Evolutionary conservation across 345 rosid species (phyloP).

Genomic region (Lagerstroemia speciosa): DNA sequence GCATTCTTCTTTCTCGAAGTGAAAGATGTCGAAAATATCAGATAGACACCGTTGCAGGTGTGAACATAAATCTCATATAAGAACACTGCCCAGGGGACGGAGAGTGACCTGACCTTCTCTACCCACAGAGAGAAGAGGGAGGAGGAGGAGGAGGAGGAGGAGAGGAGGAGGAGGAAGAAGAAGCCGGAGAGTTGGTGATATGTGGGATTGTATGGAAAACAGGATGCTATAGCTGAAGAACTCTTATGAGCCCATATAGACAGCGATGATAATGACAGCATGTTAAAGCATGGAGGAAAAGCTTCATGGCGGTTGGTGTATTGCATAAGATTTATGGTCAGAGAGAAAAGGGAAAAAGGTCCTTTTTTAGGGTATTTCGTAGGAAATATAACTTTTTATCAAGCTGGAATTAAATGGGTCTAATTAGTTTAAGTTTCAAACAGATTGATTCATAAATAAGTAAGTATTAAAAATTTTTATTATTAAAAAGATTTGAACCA

Average conservation of each 20-base stretch:
- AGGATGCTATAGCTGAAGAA: background rate
- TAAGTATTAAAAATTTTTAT: no score
- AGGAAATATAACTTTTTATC: no score
- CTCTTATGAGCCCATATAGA: background rate
- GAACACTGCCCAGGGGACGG: no score
- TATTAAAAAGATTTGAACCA: no score
- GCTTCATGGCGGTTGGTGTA: slow-evolving; percentile 6
- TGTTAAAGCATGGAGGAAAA: background rate
- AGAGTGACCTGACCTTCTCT: no score
- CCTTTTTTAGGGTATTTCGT: background rate
- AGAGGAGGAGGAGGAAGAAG: background rate
- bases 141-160: background rate
- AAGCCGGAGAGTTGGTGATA: background rate
- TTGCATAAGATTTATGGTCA: background rate
- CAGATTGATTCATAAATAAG: no score
- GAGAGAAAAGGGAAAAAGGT: background rate
- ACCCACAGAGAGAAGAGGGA: no score
- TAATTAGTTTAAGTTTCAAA: no score
- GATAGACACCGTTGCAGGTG: background rate
- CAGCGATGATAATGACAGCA: background rate
- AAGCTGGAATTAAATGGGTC: no score
- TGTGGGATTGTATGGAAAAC: background rate
- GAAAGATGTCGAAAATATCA: background rate
- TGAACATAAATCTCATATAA: no score
- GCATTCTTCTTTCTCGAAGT: background rate